phyloP scores from a whole-genome alignment of 2,329 filamentous ascomycete genomes.

The Fusarium sp. region DNA sequence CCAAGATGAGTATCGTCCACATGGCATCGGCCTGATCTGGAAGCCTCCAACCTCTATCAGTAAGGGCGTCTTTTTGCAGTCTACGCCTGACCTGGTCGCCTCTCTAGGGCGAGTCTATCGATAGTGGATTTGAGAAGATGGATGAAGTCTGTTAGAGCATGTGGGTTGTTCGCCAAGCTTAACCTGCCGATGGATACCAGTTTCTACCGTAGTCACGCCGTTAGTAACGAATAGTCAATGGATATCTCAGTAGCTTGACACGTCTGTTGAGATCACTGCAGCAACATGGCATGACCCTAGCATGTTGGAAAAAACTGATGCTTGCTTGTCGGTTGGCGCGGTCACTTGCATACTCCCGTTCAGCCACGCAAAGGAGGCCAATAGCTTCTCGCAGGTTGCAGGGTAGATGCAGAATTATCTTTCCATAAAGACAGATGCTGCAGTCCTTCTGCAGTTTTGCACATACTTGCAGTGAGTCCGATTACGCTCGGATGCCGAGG shows the following conservation, averaged over 20 bases:
- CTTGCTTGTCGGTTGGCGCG: slow-evolving; percentile 18
- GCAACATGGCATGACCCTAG: slow-evolving; percentile 36
- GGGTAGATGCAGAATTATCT: slow-evolving; percentile 25
- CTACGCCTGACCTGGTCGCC: slow-evolving; percentile 9
- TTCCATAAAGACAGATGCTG: slow-evolving; percentile 12
- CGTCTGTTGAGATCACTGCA: slow-evolving; percentile 30
- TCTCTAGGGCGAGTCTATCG: slow-evolving; percentile 11
- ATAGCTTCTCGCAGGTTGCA: slow-evolving; percentile 19
- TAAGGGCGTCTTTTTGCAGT: slow-evolving; percentile 18
- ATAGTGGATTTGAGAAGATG: slow-evolving; percentile 19
- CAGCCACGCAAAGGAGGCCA: slow-evolving; percentile 22
- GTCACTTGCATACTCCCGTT: slow-evolving; percentile 28
- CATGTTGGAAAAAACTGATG: slow-evolving; percentile 4
- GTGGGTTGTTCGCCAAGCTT: slow-evolving; percentile 27
- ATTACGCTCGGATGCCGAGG: slow-evolving; percentile 7
- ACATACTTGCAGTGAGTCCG: slow-evolving; percentile 3
- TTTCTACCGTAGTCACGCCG: slow-evolving; percentile 17
- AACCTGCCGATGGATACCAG: slow-evolving; percentile 20
- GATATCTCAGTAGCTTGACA: slow-evolving; percentile 19
- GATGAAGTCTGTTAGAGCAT: slow-evolving; percentile 6
- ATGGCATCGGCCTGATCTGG: slow-evolving; percentile 24
- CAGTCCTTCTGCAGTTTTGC: neutral
- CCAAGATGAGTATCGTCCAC: slow-evolving; percentile 5
- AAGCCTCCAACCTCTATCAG: slow-evolving; percentile 13
- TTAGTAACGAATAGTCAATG: slow-evolving; percentile 25